Base-by-base conservation (phyloP, 768 basidiomycete genomes). In the Dendrothele bispora region DNA sequence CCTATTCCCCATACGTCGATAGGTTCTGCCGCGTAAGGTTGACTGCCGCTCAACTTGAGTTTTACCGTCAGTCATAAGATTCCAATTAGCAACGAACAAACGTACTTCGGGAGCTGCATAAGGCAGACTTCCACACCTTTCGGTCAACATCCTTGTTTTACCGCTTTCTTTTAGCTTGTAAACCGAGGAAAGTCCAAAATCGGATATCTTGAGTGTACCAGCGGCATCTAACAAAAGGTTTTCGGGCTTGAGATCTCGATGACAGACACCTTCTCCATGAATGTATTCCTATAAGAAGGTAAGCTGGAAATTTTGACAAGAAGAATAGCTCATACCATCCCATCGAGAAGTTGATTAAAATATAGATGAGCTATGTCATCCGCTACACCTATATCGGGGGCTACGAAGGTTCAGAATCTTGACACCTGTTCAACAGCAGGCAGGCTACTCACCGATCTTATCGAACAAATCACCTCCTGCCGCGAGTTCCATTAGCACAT, bases 1-100 rank as follows among this genome's bases (percentile, higher is more conserved):
- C 97, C 97, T 34, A 91, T 80, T 0, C 93, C 93, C 97, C 97
- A 99, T 7, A 91, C 83, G 62, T 99, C 97, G 20, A 98, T 80
- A 0, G 97, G 94, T 49, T 97, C 92, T 2, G 94, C 97, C 12
- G 82, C 65, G 66, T 98, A 99, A 0, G 89, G 78, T 8, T 63
- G 70, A 3, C 82, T 72, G 3, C 69, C 70, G 28, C 83, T 84
- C 26, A 95, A 65, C 93, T 95, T 47, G 3, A 43, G 24, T 22
- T 7, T 18, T 5, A 22, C 14, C 15, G n/a, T 15, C n/a, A 43
- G n/a, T 28, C 10, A 8, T 46, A 18, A 20, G 34, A 3, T 28
- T 8, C 46, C 36, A 47, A 26, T 4, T 12, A 15, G 22, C 26
- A 7, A 26, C 15, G 17, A 10, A 17, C 2, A 21, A 20, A 58